phyloP scores from a whole-genome alignment of 176 grass and related monocot genomes.

The Phoenix roebelenii region DNA sequence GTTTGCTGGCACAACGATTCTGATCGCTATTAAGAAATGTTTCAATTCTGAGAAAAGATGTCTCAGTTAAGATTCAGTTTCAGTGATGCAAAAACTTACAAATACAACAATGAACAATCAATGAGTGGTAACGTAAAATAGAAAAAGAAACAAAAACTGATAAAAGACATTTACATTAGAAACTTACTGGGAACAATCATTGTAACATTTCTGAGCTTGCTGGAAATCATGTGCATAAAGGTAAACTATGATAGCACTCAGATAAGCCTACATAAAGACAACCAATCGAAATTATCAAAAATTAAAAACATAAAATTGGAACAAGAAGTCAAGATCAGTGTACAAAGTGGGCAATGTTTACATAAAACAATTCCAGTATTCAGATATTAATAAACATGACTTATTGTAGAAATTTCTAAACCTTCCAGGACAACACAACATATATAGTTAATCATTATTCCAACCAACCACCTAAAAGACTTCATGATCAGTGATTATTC shows the following conservation, averaged over 20 bases:
- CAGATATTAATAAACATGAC: too few relatives aligned
- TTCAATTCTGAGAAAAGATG: constrained; percentile 57
- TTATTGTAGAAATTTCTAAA: too few relatives aligned
- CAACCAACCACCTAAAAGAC: too few relatives aligned
- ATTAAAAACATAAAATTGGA: not conserved
- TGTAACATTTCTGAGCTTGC: constrained; percentile 97
- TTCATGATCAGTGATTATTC: too few relatives aligned
- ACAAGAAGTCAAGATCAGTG: too few relatives aligned
- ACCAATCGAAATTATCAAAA: constrained; percentile 2
- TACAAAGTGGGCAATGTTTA: not conserved
- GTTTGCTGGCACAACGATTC: constrained; percentile 63
- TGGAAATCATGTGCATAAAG: constrained; percentile 94
- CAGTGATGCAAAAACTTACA: not conserved
- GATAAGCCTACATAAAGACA: constrained; percentile 58
- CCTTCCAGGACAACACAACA: too few relatives aligned
- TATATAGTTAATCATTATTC: too few relatives aligned
- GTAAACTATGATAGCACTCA: constrained; percentile 87
- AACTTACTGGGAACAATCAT: constrained; percentile 95
- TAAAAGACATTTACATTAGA: not conserved
- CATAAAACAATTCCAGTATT: too few relatives aligned
- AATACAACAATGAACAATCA: not conserved
- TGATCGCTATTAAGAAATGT: constrained; percentile 78
- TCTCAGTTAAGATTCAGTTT: not conserved
- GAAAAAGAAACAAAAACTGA: too few relatives aligned
- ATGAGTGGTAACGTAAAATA: too few relatives aligned